These are phyloP conservation scores for Coffea humblotiana DNA, from an alignment of 305 asterid genomes.

Conservation along the genomic window DNA sequence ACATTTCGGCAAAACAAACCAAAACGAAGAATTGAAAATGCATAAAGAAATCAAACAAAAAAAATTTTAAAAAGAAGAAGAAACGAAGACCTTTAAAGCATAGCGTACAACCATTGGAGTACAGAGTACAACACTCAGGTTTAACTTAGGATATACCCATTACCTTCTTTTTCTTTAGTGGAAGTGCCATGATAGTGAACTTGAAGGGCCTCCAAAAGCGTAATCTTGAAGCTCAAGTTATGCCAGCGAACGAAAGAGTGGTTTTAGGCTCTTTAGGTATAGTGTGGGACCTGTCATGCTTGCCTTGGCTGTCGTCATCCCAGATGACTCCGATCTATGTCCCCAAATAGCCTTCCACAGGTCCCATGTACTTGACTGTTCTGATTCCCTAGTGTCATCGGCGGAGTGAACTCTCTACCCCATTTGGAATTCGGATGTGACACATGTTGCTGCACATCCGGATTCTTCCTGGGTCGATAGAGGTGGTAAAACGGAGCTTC, in stretches of 20 bases:
- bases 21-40: background rate
- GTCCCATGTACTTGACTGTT: conserved; percentile 71
- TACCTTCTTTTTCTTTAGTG: conserved; percentile 89
- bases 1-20: too few species aligned
- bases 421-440: conserved; percentile 28
- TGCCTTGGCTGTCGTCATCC: conserved; percentile 84
- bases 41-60: too few species aligned
- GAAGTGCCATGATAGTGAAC: conserved; percentile 65
- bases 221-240: conserved; percentile 65
- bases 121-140: conserved; percentile 1
- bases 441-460: background rate
- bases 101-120: background rate
- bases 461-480: conserved; percentile 5
- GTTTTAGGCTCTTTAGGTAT: conserved; percentile 71
- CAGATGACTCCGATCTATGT: conserved; percentile 92
- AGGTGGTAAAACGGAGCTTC: conserved; percentile 3
- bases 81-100: too few species aligned
- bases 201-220: conserved; percentile 72
- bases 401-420: conserved; percentile 68
- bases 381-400: conserved; percentile 64
- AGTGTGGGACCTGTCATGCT: conserved; percentile 81
- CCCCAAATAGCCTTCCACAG: conserved; percentile 70
- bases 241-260: conserved; percentile 79
- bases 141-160: background rate
- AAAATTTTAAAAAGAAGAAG: too few species aligned